Evolutionary conservation across 371 early-diverging fungal genomes (phyloP), one percentile per base, ranked within the genome.

Genomic region (Nematocida major): DNA sequence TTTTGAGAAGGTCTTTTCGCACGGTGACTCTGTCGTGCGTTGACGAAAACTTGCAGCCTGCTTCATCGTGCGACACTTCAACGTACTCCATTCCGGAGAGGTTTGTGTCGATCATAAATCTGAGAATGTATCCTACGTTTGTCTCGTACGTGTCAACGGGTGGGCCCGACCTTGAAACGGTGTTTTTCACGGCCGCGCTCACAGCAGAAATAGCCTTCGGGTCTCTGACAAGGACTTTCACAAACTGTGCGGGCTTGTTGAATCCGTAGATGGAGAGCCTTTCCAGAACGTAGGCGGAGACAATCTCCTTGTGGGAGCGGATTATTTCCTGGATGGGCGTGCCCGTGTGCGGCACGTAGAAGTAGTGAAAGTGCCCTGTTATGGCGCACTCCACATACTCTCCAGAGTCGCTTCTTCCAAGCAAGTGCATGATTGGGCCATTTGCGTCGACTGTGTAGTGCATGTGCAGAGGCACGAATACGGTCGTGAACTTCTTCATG

Each of bases 71-170:
- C n/a, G n/a, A n/a, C 20, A 82, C 66, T 43, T 80, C 67, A 2
- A 85, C 36, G 50, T 84, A 85, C 39, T 90, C 90, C 92, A 94
- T 93, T 2, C 95, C 95, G 54, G 88, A 89, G n/a, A 96, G 83
- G 54, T 89, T 87, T 49, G 87, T 85, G 79, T 99, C 98, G 80
- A 95, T 93, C 97, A 98, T 97, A 84, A 96, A 98, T 32, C 97
- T 87, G 24, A 96, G 81, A 0, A 91, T 85, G 84, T 89, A 95
- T 9, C 89, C 88, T 43, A 97, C 80, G 80, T 94, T 96, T 82
- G 91, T 90, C 80, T 99, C 99, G 82, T 87, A 97, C 0, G 89
- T 28, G 13, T 79, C 43, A 5, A 30, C 57, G 32, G 50, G 43
- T 20, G 38, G 28, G 3, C 53, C 51, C 20, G 51, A 59, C 22